Conservation (phyloP, 169 alveolate genomes). For the Cryptosporidium sp. region DNA sequence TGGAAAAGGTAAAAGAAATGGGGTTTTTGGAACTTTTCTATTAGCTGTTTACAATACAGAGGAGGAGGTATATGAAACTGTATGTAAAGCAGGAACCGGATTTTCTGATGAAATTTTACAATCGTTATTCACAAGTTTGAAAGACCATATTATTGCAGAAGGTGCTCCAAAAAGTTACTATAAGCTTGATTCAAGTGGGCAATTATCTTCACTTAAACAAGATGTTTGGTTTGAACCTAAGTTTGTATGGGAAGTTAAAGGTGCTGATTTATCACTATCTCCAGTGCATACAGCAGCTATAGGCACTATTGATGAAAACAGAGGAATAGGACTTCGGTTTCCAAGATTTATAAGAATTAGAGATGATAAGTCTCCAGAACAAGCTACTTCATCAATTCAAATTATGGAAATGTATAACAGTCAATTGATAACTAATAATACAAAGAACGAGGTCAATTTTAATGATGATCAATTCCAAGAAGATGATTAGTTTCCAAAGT, state of each 20-base stretch:
- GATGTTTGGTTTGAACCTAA: slow-evolving; percentile 93
- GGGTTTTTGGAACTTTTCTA: slow-evolving; percentile 95
- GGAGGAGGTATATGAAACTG: slow-evolving; percentile 94
- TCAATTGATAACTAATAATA: slow-evolving; percentile 73
- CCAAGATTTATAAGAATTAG: slow-evolving; percentile 96
- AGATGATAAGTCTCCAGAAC: slow-evolving; percentile 95
- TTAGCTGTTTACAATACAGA: slow-evolving; percentile 96
- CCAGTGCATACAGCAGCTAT: slow-evolving; percentile 97
- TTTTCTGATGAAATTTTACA: slow-evolving; percentile 93
- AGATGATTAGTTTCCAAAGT: neutral
- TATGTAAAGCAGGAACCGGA: slow-evolving; percentile 97
- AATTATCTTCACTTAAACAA: slow-evolving; percentile 79
- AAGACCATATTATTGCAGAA: slow-evolving; percentile 85
- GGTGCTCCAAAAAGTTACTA: slow-evolving; percentile 78
- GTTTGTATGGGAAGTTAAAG: slow-evolving; percentile 97
- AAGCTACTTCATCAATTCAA: slow-evolving; percentile 92
- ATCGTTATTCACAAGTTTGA: slow-evolving; percentile 83
- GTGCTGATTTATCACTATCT: slow-evolving; percentile 96
- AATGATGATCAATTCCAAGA: neutral
- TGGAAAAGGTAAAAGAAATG: slow-evolving; percentile 95
- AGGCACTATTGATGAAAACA: slow-evolving; percentile 85
- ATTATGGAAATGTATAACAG: slow-evolving; percentile 88
- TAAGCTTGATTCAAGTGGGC: slow-evolving; percentile 79
- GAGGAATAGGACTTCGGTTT: slow-evolving; percentile 97
- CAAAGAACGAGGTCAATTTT: neutral